phyloP scores from a whole-genome alignment of 805 yeast species.

The Candida taoyuanica region DNA sequence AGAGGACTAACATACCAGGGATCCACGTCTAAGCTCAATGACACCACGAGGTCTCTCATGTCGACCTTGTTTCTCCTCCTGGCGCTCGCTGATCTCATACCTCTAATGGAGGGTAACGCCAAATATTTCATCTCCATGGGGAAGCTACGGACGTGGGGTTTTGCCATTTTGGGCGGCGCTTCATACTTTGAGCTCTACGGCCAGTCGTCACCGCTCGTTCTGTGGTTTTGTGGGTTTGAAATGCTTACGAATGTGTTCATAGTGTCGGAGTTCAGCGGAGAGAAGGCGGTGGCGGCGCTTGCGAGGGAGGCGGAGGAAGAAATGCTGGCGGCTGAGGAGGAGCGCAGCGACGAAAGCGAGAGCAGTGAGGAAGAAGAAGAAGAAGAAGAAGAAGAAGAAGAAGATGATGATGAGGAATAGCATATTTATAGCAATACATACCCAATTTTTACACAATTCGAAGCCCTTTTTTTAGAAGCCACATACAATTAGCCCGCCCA shows the following conservation, averaged over 20 bases:
- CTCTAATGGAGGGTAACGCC: constrained; percentile 8
- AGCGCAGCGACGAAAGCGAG: neutral
- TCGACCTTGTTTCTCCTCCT: constrained; percentile 1
- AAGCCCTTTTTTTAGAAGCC: no score
- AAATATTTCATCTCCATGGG: constrained; percentile 7
- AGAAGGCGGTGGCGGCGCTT: constrained; percentile 1
- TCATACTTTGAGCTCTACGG: constrained; percentile 1
- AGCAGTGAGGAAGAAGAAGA: constrained; percentile 1
- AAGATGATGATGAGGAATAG: no score
- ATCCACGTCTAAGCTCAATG: constrained; percentile 1
- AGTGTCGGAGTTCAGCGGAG: constrained; percentile 3
- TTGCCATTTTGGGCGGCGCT: constrained; percentile 3
- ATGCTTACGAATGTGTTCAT: constrained; percentile 1
- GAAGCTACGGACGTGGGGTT: constrained; percentile 1
- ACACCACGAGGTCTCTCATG: constrained; percentile 2
- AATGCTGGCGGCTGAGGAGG: neutral
- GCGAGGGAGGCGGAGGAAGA: neutral
- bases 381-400: constrained; percentile 1
- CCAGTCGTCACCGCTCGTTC: neutral
- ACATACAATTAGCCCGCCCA: no score
- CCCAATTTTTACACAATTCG: no score
- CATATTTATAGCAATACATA: no score
- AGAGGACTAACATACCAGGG: constrained; percentile 4
- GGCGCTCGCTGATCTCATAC: constrained; percentile 7
- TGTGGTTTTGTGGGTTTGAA: constrained; percentile 1